Base-by-base conservation (phyloP, 2,329 filamentous ascomycete genomes). In the Fusarium solani-melongenae region DNA sequence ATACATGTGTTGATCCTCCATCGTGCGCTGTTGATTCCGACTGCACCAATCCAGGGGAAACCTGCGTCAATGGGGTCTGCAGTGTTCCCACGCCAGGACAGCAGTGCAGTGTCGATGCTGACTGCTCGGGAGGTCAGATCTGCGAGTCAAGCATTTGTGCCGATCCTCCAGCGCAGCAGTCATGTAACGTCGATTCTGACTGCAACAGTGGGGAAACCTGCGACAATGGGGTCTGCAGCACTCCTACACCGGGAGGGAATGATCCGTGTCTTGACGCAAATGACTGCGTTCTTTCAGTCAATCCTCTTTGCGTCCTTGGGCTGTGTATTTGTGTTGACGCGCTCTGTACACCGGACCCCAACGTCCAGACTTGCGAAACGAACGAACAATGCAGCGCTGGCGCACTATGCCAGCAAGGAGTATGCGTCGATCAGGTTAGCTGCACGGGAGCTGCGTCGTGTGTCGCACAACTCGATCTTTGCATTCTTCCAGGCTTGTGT, bases 321-420 rank as follows among this genome's bases (percentile, higher is more conserved):
- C 69, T 74, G 17, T 74, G 72, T 2, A 5, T 70, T 5, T 74
- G 72, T 7, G 1, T 74, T 1, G 14, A 72, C 11, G 71, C 71
- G 0, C 34, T 74, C 6, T 78, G 71, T 8, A 15, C 38, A 11
- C 57, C 41, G 7, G 12, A 33, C 10, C 7, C 31, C 12, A 33
- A 20, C 15, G 44, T 69, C 3, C 46, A 39, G 2, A 11, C 34
- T 8, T 72, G 70, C 11, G 15, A 31, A n/a, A 31, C 20, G 7
- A 14, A 2, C 9, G 2, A 14, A 0, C 17, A 64, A 11, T 71
- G 67, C 3, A 20, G 9, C 1, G 8, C 44, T 15, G 67, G 39
- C 1, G n/a, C 67, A 11, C 27, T 9, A 4, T 73, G 71, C 6
- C 71, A 72, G 17, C 14, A 51, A 6, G 38, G 53, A 2, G 60